Base-by-base conservation (phyloP, 106 monocot species). In the Acorus calamus region DNA sequence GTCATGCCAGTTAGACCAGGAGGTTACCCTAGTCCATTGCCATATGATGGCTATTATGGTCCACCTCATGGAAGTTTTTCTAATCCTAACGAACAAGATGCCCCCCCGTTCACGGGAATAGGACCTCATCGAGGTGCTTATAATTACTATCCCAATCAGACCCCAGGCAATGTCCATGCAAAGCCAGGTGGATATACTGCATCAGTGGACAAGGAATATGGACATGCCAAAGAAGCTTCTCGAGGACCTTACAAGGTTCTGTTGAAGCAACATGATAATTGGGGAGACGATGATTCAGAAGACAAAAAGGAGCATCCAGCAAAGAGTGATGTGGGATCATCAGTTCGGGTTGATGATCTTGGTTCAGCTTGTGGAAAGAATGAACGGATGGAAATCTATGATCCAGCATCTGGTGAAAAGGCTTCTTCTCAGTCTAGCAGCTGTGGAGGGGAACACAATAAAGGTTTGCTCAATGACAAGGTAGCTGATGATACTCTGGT, bases 1-100 rank as follows among this genome's bases (percentile, higher is more conserved):
- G 55, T 80, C 50, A 76, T 81, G 6, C 74, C 82, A 12, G 59
- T 71, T 46, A 81, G 86, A 53, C 81, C 89, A 50, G 86, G 84
- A 53, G 44, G 76, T 68, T 84, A 79, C 69, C 84, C 74, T 52
- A 64, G 60, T 59, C 84, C 79, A 49, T 50, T 72, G 5, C 74
- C 73, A 2, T 82, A 84, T 78, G 89, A 84, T 65, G 78, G 78
- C n/a, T 79, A 79, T 73, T 78, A 77, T 84, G 81, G 79, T 5
- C 73, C 76, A 3, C 62, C 73, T 55, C 77, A 53, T 56, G 59
- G 80, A 47, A 55, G 53, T 53, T 80, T 74, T 69, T 43, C 44
- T 46, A 67, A 48, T 77, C 12, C 67, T 11, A 61, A 8, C 53
- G 75, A 79, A 4, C 65, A 57, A 56, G 76, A 76, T 49, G 64